Evolutionary conservation across 306 rosid species (phyloP), one percentile per base, ranked within the genome.

Genomic region (Quercus bicolor): DNA sequence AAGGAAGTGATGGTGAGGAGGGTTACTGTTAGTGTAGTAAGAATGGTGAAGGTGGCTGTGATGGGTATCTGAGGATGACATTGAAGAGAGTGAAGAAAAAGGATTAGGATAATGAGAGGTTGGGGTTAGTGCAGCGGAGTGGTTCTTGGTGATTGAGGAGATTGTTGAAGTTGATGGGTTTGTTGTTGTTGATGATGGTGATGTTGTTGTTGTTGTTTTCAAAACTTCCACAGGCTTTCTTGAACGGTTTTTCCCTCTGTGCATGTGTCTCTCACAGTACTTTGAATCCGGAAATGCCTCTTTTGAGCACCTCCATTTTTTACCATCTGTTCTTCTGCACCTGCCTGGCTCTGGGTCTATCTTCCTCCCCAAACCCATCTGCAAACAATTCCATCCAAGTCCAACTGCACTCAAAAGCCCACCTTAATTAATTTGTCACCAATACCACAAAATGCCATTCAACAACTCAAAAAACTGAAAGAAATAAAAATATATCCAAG

Each of bases 201-300:
- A 40, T 19, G 73, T 1, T 54, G 80, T 7, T 26, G 84, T 65
- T 76, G 96, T 52, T 79, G 92, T 74, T 86, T 91, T 92, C 82
- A 88, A 84, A 79, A 85, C 86, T 88, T 92, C 98, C 93, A 90
- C 95, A 87, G 95, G 98, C 94, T 95, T 95, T 95, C 98, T 95
- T 90, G 97, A 90, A 92, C 98, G 98, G 88, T 95, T 93, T 31
- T 95, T 95, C n/a, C 98, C 98, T 91, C 98, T 91, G 66, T 95
- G 98, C 98, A 95, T 95, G 96, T 95, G 98, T 77, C 97, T 95
- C 85, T 95, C 98, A 60, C 98, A 95, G 93, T 95, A 95, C 73
- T 95, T 95, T 0, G 98, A 95, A 85, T 92, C 97, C 62, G 92
- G 91, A 79, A 84, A 95, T 4, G 98, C 98, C 69, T 93, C 98